Evolutionary conservation across 805 yeast genomes (phyloP).

Genomic region (Tetrapisispora namnaoensis): DNA sequence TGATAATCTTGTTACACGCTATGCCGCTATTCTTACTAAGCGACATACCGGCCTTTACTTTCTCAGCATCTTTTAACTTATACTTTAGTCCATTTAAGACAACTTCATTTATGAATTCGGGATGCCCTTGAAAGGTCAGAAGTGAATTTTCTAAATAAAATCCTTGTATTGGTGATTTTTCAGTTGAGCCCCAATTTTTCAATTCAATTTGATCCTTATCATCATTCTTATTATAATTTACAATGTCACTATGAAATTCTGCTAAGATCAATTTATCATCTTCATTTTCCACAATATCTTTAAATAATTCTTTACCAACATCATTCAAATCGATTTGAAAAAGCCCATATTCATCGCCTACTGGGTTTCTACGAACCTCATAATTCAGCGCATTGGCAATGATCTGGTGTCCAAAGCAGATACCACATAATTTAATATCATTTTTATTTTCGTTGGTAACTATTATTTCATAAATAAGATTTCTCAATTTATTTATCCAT

Average conservation of each 20-base stretch:
- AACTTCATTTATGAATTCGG: slow-evolving; percentile 51
- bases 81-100: slow-evolving; percentile 9
- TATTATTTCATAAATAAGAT: slow-evolving; percentile 22
- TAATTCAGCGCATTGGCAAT: slow-evolving; percentile 58
- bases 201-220: background rate
- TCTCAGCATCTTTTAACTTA: background rate
- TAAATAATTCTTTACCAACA: slow-evolving; percentile 19
- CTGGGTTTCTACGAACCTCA: slow-evolving; percentile 43
- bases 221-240: slow-evolving; percentile 16
- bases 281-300: background rate
- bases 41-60: slow-evolving; percentile 1
- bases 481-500: slow-evolving; percentile 36
- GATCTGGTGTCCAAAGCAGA: slow-evolving; percentile 86
- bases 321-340: slow-evolving; percentile 39
- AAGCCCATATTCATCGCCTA: slow-evolving; percentile 70
- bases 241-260: slow-evolving; percentile 54
- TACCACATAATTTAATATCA: slow-evolving; percentile 38
- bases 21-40: background rate
- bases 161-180: slow-evolving; percentile 57
- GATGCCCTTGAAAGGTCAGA: slow-evolving; percentile 82
- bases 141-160: slow-evolving; percentile 41
- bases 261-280: slow-evolving; percentile 31
- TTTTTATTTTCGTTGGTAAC: slow-evolving; percentile 4
- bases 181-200: slow-evolving; percentile 42
- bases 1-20: background rate